These are phyloP conservation scores for Brasilioporus rufonigricans DNA, from an alignment of 768 basidiomycete genomes.

Conservation along the genomic window DNA sequence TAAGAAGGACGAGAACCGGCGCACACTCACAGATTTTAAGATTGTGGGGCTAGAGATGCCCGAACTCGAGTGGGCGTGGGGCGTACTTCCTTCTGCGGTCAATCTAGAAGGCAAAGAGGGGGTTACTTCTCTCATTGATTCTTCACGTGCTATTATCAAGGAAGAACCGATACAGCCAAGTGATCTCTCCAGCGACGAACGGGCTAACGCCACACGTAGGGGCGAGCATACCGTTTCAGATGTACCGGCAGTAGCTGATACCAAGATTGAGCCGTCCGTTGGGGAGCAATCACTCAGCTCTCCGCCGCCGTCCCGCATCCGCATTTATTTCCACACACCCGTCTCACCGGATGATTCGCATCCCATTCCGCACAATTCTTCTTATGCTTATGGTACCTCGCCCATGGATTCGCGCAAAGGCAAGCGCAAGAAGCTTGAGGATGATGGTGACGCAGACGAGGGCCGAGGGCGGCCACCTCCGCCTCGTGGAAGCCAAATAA, in stretches of 20 bases:
- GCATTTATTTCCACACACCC: slow-evolving; percentile 91
- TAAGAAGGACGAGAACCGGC: slow-evolving; percentile 86
- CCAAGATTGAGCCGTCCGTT: slow-evolving; percentile 28
- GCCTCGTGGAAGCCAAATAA: slow-evolving; percentile 39
- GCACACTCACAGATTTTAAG: slow-evolving; percentile 97
- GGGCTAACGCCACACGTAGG: slow-evolving; percentile 17
- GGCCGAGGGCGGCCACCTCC: slow-evolving; percentile 67
- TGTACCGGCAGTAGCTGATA: slow-evolving; percentile 30
- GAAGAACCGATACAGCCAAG: slow-evolving; percentile 28
- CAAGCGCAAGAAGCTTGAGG: slow-evolving; percentile 86
- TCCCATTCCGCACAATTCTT: slow-evolving; percentile 63
- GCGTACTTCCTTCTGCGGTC: slow-evolving; percentile 44
- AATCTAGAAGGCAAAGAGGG: slow-evolving; percentile 40
- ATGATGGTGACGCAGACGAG: slow-evolving; percentile 79
- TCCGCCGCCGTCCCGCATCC: slow-evolving; percentile 74
- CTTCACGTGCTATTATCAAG: slow-evolving; percentile 31
- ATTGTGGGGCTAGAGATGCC: slow-evolving; percentile 87
- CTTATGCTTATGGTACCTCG: slow-evolving; percentile 37
- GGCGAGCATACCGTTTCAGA: slow-evolving; percentile 27
- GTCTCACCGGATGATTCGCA: slow-evolving; percentile 78
- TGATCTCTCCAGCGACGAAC: slow-evolving; percentile 20
- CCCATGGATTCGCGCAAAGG: slow-evolving; percentile 69
- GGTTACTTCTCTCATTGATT: slow-evolving; percentile 29
- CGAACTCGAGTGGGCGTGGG: slow-evolving; percentile 88
- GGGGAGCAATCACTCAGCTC: slow-evolving; percentile 34